Percentiles rank a stretch among this genome's conserved stretches.
phyloP scores from a whole-genome alignment of 2,329 filamentous ascomycete species.

The Alternaria brassicae region DNA sequence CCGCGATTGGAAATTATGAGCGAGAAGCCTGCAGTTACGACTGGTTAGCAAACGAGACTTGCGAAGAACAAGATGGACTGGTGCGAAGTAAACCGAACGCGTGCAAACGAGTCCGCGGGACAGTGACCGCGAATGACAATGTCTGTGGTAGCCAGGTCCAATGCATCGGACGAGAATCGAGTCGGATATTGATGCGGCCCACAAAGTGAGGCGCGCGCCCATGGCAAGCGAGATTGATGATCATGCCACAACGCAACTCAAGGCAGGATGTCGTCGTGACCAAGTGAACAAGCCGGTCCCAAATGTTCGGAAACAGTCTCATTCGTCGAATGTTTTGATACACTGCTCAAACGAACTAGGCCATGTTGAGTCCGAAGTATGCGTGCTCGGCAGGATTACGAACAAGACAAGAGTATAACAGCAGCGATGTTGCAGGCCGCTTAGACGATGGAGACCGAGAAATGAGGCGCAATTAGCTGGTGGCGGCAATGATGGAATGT shows the following conservation, averaged over 20 bases:
- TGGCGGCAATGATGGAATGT: constrained; percentile 24
- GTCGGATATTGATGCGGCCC: constrained; percentile 13
- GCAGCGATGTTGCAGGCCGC: constrained; percentile 36
- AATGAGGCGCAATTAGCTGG: constrained; percentile 37
- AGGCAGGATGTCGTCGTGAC: constrained; percentile 8
- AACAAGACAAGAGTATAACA: constrained; percentile 3
- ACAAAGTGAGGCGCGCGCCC: constrained; percentile 31
- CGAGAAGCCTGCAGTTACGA: constrained; percentile 53
- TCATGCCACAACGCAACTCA: constrained; percentile 10
- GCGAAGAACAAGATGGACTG: constrained; percentile 31
- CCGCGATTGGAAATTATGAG: constrained; percentile 52
- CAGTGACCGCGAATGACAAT: constrained; percentile 22
- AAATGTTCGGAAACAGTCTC: constrained; percentile 1
- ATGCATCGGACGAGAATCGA: constrained; percentile 11
- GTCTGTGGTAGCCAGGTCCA: constrained; percentile 5
- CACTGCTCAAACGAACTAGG: constrained; percentile 6
- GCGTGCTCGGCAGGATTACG: constrained; percentile 9
- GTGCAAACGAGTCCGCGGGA: constrained; percentile 27
- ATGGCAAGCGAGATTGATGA: constrained; percentile 18
- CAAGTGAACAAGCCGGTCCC: constrained; percentile 1
- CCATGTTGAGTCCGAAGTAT: neutral
- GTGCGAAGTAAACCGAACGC: constrained; percentile 29
- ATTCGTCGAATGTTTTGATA: constrained; percentile 14
- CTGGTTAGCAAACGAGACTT: constrained; percentile 36
- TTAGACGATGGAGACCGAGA: constrained; percentile 24